phyloP scores from a whole-genome alignment of 257 asterid genomes.

The Mentha longifolia region DNA sequence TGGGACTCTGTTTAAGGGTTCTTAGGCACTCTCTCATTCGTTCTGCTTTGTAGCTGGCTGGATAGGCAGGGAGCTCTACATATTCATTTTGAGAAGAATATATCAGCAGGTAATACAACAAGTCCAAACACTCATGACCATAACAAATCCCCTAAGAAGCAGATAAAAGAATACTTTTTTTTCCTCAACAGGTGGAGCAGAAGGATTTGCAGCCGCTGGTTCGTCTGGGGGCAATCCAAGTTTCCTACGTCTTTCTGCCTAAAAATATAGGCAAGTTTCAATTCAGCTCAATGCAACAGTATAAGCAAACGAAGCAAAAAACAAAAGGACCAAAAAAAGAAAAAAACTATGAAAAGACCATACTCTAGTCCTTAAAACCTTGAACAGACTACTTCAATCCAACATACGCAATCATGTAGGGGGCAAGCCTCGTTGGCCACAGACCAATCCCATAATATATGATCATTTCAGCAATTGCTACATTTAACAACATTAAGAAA shows the following conservation, averaged over 20 bases:
- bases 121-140: slow-evolving; percentile 21
- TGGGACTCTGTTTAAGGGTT: slow-evolving; percentile 80
- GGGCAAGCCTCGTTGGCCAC: slow-evolving; percentile 6
- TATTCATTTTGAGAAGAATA: slow-evolving; percentile 27
- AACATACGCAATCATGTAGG: neutral
- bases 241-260: slow-evolving; percentile 98
- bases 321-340: too few relatives aligned
- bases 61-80: slow-evolving; percentile 82
- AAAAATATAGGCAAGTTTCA: slow-evolving; percentile 37
- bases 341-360: slow-evolving; percentile 2
- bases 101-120: slow-evolving; percentile 21
- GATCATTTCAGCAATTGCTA: slow-evolving; percentile 17
- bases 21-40: slow-evolving; percentile 96
- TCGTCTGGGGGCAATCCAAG: slow-evolving; percentile 95
- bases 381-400: slow-evolving; percentile 2
- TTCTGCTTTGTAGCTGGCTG: slow-evolving; percentile 92
- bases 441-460: neutral
- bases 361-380: neutral
- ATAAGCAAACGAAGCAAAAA: neutral
- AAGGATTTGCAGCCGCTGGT: slow-evolving; percentile 61
- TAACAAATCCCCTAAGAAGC: neutral
- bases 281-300: slow-evolving; percentile 21
- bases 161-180: slow-evolving; percentile 59
- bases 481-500: slow-evolving; percentile 17
- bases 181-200: slow-evolving; percentile 86